These are phyloP conservation scores for Sphaerulina musiva DNA, from an alignment of 2,329 filamentous ascomycete species.

Conservation along the genomic window DNA sequence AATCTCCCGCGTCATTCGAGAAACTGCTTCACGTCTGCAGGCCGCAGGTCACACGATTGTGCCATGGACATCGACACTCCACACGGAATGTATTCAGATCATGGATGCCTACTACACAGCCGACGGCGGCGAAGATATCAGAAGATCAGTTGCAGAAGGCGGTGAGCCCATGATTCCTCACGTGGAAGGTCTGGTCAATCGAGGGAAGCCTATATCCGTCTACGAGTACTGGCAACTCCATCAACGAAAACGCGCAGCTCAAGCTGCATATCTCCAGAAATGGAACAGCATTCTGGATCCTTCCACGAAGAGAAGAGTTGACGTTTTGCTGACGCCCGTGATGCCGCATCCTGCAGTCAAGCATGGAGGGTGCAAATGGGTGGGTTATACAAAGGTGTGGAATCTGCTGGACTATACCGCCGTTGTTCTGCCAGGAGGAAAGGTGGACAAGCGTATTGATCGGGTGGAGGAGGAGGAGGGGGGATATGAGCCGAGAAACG, in stretches of 20 bases:
- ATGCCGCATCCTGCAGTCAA: constrained; percentile 56
- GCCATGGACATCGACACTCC: constrained; percentile 31
- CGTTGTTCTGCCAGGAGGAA: constrained; percentile 50
- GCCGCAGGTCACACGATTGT: constrained; percentile 38
- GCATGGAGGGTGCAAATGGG: constrained; percentile 33
- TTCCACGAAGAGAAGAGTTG: constrained; percentile 40
- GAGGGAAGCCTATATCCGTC: constrained; percentile 49
- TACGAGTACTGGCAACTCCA: constrained; percentile 64
- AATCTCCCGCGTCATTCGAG: constrained; percentile 17
- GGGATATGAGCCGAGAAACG: constrained; percentile 44
- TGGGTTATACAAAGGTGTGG: constrained; percentile 31
- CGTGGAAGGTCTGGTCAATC: constrained; percentile 52
- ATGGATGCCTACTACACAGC: constrained; percentile 58
- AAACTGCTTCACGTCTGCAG: background rate
- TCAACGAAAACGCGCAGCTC: constrained; percentile 48
- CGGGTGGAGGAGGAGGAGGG: constrained; percentile 27
- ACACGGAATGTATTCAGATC: constrained; percentile 48
- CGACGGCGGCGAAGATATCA: constrained; percentile 59
- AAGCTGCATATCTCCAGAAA: constrained; percentile 53
- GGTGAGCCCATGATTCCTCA: constrained; percentile 57
- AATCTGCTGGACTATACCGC: constrained; percentile 51
- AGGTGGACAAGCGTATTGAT: constrained; percentile 34
- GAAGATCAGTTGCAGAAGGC: constrained; percentile 46
- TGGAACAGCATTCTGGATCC: constrained; percentile 48
- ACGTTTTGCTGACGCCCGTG: constrained; percentile 53